Conservation (phyloP, 768 basidiomycete species). For the Hysterangium stoloniferum region DNA sequence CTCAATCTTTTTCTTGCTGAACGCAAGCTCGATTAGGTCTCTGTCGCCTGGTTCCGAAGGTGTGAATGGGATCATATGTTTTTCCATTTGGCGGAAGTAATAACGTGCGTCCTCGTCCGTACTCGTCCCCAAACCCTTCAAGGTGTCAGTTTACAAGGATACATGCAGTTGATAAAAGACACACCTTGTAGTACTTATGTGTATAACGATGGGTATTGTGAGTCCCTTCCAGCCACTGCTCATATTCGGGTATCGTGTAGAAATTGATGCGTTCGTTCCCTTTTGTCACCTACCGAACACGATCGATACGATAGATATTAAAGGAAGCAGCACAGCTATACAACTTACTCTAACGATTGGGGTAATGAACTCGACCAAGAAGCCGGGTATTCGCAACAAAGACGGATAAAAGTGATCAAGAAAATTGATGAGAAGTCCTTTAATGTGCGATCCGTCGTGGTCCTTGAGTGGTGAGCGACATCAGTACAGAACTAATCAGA, state of each 20-base stretch:
- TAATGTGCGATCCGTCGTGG: conserved; percentile 99
- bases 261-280: conserved; percentile 74
- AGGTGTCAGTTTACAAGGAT: conserved; percentile 5
- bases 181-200: conserved; percentile 94
- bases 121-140: conserved; percentile 92
- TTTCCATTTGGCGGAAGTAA: conserved; percentile 88
- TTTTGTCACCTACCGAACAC: conserved; percentile 53
- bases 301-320: too few relatives aligned
- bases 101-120: conserved; percentile 81
- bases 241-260: conserved; percentile 96
- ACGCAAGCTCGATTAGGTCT: conserved; percentile 90
- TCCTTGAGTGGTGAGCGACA: conserved; percentile 44
- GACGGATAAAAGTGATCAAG: conserved; percentile 96
- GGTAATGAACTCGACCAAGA: conserved; percentile 96
- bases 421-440: conserved; percentile 98
- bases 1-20: conserved; percentile 99
- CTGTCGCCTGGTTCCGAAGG: conserved; percentile 74
- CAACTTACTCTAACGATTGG: conserved; percentile 85
- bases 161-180: conserved; percentile 15
- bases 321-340: not conserved
- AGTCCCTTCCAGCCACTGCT: conserved; percentile 80
- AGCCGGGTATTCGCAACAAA: conserved; percentile 79
- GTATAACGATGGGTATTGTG: conserved; percentile 76
- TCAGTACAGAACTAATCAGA: not conserved
- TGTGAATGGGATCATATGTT: conserved; percentile 92